Conservation (phyloP, 345 rosid species). For the Draba incana region DNA sequence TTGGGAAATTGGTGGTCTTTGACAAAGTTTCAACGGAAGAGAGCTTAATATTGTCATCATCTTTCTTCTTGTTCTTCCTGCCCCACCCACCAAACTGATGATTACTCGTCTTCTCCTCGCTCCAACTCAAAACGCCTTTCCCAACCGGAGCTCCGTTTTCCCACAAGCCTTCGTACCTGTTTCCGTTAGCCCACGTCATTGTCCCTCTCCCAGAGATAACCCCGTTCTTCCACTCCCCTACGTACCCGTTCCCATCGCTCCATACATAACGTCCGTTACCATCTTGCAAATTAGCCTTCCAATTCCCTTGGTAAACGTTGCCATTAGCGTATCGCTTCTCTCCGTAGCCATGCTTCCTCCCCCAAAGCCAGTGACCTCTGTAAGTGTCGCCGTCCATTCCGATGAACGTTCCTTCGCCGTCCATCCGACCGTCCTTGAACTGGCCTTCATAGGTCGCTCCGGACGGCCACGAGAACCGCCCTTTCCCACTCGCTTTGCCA, state of each 20-base stretch:
- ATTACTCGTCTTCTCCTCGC: constrained; percentile 38
- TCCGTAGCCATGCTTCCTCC: constrained; percentile 68
- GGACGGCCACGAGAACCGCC: constrained; percentile 76
- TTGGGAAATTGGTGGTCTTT: constrained; percentile 51
- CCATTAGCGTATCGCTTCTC: constrained; percentile 62
- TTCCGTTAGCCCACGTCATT: constrained; percentile 62
- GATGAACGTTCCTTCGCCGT: constrained; percentile 62
- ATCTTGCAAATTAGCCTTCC: constrained; percentile 61
- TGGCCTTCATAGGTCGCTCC: constrained; percentile 77
- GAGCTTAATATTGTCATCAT: constrained; percentile 48
- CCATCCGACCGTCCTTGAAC: constrained; percentile 66
- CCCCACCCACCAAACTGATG: constrained; percentile 42
- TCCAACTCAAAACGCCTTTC: constrained; percentile 58
- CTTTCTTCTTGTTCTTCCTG: constrained; percentile 36
- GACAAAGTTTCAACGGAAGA: constrained; percentile 57
- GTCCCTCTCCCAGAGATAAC: constrained; percentile 57
- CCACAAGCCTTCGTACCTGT: constrained; percentile 65
- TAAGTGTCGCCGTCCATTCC: constrained; percentile 69
- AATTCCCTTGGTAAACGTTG: constrained; percentile 60
- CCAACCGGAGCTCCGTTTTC: constrained; percentile 69
- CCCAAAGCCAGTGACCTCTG: constrained; percentile 57
- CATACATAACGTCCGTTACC: constrained; percentile 69
- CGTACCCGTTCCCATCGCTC: constrained; percentile 64
- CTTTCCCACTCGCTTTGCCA: constrained; percentile 63
- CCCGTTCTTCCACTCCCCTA: constrained; percentile 68